Conservation (phyloP, 108 stramenopile genomes). For the Cyclotella kingstonii region DNA sequence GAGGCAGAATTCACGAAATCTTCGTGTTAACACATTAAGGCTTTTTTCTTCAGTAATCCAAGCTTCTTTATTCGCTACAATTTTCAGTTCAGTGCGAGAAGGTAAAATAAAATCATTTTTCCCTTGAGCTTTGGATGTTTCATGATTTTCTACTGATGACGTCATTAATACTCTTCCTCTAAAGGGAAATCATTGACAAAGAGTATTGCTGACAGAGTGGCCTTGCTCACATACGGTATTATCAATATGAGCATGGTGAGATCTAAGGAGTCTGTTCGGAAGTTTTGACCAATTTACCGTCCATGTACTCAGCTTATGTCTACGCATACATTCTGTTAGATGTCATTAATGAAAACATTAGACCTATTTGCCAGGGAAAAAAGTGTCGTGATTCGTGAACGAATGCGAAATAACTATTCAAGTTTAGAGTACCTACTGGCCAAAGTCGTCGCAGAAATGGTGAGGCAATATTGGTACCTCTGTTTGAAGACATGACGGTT, state of each 20-base stretch:
- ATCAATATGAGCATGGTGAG: slow-evolving; percentile 69
- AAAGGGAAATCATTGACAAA: slow-evolving; percentile 54
- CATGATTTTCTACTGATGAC: slow-evolving; percentile 1
- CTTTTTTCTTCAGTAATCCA: slow-evolving; percentile 54
- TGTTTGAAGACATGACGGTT: background rate
- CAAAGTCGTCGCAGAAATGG: slow-evolving; percentile 75
- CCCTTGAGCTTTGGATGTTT: background rate
- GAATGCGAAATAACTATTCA: slow-evolving; percentile 64
- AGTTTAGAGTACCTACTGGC: slow-evolving; percentile 82
- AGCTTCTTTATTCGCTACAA: slow-evolving; percentile 58
- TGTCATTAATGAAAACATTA: slow-evolving; percentile 81
- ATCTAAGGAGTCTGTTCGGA: background rate
- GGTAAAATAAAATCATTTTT: slow-evolving; percentile 1
- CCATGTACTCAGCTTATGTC: slow-evolving; percentile 1
- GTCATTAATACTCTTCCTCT: background rate
- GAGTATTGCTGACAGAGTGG: slow-evolving; percentile 79
- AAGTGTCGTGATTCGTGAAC: slow-evolving; percentile 75
- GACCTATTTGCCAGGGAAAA: slow-evolving; percentile 77
- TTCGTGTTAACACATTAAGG: slow-evolving; percentile 52
- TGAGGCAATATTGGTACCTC: background rate
- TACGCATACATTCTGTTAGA: slow-evolving; percentile 35
- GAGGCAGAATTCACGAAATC: slow-evolving; percentile 76
- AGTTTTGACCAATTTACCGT: background rate
- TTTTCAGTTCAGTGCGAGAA: slow-evolving; percentile 61
- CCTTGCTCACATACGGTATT: slow-evolving; percentile 73